Base-by-base conservation (phyloP, 768 basidiomycete genomes). In the Leucogyrophana mollusca region DNA sequence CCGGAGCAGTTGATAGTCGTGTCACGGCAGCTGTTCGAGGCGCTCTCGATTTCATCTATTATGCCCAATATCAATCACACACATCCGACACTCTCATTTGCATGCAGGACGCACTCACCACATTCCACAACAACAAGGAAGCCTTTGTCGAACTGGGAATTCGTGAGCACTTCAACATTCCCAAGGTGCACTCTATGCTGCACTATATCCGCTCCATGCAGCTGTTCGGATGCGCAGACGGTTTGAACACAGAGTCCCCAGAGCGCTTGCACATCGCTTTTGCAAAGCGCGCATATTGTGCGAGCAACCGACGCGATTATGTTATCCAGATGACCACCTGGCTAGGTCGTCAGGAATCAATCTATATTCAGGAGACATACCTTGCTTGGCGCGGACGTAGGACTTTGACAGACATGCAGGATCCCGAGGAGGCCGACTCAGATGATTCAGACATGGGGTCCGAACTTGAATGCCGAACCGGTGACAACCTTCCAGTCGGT, bases 201-300 rank as follows among this genome's bases (percentile, higher is more conserved):
- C 58, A 60, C 27, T 61, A 60, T 42, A 16, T 49, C 0, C 36
- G 43, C 1, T 18, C 34, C 0, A 65, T 64, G 24, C 24, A 23
- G 9, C 23, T 23, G 6, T 45, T 57, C 14, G 67, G 68, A 8
- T 53, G 51, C 9, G 45, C 58, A 13, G 62, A 67, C 32, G 50
- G 54, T 13, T 68, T 50, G 53, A 64, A 62, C 35, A 68, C 64
- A 0, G 68, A 71, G 46, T 43, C 46, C 0, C 51, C 64, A 0
- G 65, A 71, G 44, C 54, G 55, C 0, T 55, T 67, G 0, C 69
- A 69, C 50, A 67, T 66, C 18, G 57, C 65, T 40, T 53, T 42
- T 21, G 61, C 62, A 1, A 70, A 70, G 46, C 40, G 55, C 3
- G 62, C 56, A 0, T 71, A 66, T 41, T 46, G 56, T 2, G 63